Percentiles rank a stretch among this genome's conserved stretches.
Evolutionary conservation across 495 filamentous ascomycete species (phyloP).

Genomic region (Neurospora tetrasperma): DNA sequence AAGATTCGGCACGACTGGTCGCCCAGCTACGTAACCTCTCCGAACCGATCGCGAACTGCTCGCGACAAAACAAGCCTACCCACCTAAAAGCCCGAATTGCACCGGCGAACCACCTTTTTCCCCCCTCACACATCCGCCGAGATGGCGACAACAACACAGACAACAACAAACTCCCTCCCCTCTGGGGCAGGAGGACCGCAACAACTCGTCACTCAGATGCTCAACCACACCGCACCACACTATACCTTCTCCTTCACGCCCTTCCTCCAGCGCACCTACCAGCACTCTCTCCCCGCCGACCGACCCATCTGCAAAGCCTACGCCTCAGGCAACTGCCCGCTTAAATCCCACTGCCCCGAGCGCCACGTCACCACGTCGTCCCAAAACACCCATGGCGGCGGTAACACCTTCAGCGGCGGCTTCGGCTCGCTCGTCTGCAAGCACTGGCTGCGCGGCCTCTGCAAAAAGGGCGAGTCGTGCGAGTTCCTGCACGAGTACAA

Average conservation of each 20-base stretch:
- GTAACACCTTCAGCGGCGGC: conserved; percentile 16
- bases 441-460: conserved; percentile 94
- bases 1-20: not conserved
- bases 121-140: not conserved
- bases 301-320: conserved; percentile 73
- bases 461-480: conserved; percentile 92
- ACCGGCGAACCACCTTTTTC: not conserved
- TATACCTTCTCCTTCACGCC: conserved; percentile 66
- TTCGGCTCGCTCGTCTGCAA: conserved; percentile 83
- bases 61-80: not conserved
- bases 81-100: not conserved
- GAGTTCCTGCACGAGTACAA: conserved; percentile 99
- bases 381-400: conserved; percentile 8
- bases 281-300: conserved; percentile 62
- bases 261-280: conserved; percentile 63
- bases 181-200: conserved; percentile 12
- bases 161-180: not conserved
- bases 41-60: not conserved
- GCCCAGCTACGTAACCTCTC: not conserved
- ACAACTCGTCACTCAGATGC: conserved; percentile 31
- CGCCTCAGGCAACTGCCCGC: conserved; percentile 62
- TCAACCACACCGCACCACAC: conserved; percentile 41
- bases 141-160: conserved; percentile 2
- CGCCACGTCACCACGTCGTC: conserved; percentile 20
- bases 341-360: conserved; percentile 66